Evolutionary conservation across 2,329 filamentous ascomycete species (phyloP), one percentile per base, ranked within the genome.

Genomic region (Pestalotiopsis sp.): DNA sequence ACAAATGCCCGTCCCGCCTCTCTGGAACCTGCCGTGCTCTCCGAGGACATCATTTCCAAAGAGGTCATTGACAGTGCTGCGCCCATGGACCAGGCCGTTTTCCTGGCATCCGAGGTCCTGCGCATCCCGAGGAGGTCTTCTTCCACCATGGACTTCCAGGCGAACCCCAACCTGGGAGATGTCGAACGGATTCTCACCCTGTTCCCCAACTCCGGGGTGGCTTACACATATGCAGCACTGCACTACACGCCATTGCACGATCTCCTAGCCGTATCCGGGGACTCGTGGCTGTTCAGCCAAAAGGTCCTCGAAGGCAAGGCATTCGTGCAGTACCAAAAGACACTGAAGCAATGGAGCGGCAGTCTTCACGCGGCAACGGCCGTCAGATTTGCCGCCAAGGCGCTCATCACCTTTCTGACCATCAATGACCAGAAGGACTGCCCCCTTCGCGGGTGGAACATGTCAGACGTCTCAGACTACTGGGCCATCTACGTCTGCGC

Each of bases 401-500:
- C 86, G 4, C 79, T 89, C 3, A 76, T 82, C n/a, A 74, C 73
- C 17, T 86, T 84, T 67, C 75, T 88, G 26, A 72, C 76, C 64
- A 60, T 62, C 69, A 72, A 73, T 69, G 59, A 68, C 66, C 71
- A 73, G 69, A 64, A 69, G 56, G 57, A 52, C 52, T 14, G 9
- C 7, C n/a, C 56, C 14, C 35, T 11, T 2, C 24, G 22, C 22
- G n/a, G 17, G 38, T 73, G 71, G 73, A 71, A 71, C 67, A 93
- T 92, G 89, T 90, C 90, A 11, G 72, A 76, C 2, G 85, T 92
- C 61, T 95, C 94, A 86, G 93, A 92, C 13, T 86, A 98, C 66
- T 99, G 95, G 94, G 87, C 97, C 66, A 88, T 88, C 62, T 89
- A 89, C 72, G 83, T 86, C 7, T 88, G 86, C 69, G 80, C 85